A percentile compares a stretch with the other conserved stretches of the same genome.
Evolutionary conservation across 306 rosid genomes (phyloP).

Genomic region (Calophaca sinica): DNA sequence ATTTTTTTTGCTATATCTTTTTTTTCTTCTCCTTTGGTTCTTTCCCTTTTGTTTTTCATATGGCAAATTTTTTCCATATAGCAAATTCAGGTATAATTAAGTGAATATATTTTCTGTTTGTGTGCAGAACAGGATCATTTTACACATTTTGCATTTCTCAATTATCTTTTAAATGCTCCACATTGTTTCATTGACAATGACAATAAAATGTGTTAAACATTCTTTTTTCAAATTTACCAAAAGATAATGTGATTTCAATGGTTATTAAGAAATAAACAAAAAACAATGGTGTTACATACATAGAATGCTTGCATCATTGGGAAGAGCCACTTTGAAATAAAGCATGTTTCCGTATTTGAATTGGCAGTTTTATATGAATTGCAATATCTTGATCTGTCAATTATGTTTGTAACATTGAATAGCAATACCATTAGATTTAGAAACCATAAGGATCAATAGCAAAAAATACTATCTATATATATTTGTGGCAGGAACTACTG

Average conservation of each 20-base stretch:
- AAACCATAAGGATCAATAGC: constrained; percentile 27
- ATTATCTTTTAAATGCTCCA: background rate
- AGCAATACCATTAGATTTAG: constrained; percentile 11
- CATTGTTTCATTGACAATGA: background rate
- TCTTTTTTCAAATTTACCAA: background rate
- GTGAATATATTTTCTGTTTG: background rate
- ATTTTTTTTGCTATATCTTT: too few relatives aligned
- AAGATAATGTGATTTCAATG: background rate
- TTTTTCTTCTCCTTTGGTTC: too few relatives aligned
- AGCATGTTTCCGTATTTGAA: constrained; percentile 4
- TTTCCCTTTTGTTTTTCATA: too few relatives aligned
- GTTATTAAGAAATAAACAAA: background rate
- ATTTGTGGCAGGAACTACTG: constrained; percentile 65
- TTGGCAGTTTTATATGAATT: background rate
- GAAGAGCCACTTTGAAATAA: constrained; percentile 8
- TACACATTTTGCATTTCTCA: background rate
- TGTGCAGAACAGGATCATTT: constrained; percentile 8
- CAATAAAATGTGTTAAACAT: background rate
- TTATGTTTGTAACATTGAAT: constrained; percentile 18
- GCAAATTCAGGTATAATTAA: too few relatives aligned
- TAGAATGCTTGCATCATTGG: background rate
- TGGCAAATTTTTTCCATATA: too few relatives aligned
- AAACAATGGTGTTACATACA: background rate
- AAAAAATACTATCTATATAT: background rate
- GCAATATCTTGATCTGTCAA: too few relatives aligned